Percentiles rank a stretch among this genome's conserved stretches.
Evolutionary conservation across 2,329 filamentous ascomycete genomes (phyloP).

Genomic region (Lachnellula hyalina): DNA sequence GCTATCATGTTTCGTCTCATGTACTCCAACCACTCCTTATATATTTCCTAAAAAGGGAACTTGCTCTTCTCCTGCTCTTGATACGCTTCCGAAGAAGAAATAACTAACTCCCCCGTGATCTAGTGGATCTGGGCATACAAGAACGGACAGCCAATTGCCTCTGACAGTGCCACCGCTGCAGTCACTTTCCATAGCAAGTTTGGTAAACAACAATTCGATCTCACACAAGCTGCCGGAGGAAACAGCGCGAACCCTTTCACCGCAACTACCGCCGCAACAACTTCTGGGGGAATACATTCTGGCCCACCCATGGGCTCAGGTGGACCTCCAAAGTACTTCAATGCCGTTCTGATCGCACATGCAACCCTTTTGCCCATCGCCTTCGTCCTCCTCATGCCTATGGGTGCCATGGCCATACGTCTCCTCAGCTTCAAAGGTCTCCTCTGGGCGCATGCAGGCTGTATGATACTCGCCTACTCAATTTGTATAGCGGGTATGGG

Average conservation of each 20-base stretch:
- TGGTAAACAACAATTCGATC: conserved; percentile 41
- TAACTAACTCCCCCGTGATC: too few species aligned
- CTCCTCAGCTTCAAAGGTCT: conserved; percentile 43
- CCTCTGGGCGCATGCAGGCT: conserved; percentile 46
- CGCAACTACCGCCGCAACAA: conserved; percentile 1
- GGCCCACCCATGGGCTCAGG: background rate
- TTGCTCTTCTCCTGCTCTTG: too few species aligned
- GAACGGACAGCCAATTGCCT: conserved; percentile 42
- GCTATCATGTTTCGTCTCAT: too few species aligned
- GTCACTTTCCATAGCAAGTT: conserved; percentile 42
- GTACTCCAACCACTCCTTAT: too few species aligned
- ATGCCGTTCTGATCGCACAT: conserved; percentile 36
- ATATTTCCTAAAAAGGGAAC: too few species aligned
- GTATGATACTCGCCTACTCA: conserved; percentile 50
- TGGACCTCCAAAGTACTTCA: background rate
- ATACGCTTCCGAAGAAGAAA: too few species aligned
- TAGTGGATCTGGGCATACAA: conserved; percentile 50
- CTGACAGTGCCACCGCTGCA: conserved; percentile 37
- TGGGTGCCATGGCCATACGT: conserved; percentile 58
- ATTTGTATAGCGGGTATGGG: conserved; percentile 56
- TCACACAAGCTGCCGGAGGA: conserved; percentile 45
- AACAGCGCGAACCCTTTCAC: conserved; percentile 27
- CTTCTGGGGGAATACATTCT: background rate
- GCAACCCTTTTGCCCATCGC: conserved; percentile 54
- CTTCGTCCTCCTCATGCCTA: conserved; percentile 53